Evolutionary conservation across 371 early-diverging fungal species (phyloP), one percentile per base, ranked within the genome.

Genomic region (Apophysomyces sp.): DNA sequence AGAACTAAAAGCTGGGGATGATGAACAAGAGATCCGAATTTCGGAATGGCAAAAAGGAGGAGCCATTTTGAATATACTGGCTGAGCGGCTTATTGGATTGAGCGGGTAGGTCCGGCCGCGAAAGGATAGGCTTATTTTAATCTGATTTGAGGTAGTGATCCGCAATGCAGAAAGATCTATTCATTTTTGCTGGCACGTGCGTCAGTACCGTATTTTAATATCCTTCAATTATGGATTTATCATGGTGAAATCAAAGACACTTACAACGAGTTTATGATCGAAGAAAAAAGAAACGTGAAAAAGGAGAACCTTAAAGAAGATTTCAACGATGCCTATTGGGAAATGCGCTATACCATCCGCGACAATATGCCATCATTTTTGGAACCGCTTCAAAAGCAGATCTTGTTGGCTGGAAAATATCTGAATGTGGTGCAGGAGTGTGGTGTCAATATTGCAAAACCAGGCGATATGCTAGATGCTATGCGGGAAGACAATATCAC

Each of bases 391-490:
- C 81, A 88, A 40, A 80, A 82, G 15, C 94, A 94, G 73, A 90
- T 98, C 34, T 69, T 97, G 61, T 72, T 89, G 28, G 93, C 96
- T 0, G 98, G 98, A 29, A 96, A 96, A 70, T 98, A 95, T 65
- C 75, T 96, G 60, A 97, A 97, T 68, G 95, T 96, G 0, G 84
- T 96, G 18, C 81, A 92, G 4, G 95, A 92, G 61, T 96, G 95
- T 68, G 91, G 91, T 53, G 86, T 87, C 8, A 81, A 69, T 21
- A 77, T 86, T 27, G 76, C 82, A 1, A 75, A 75, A 30, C 74
- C 78, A 4, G 74, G 76, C 39, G 74, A 76, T 16, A 79, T 79
- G 80, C 66, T 73, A 26, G 58, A 58, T 15, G 70, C 62, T 16
- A 57, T 73, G 36, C 16, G 44, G 13, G 64, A 60, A 3, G 60